Conservation (phyloP, 495 filamentous ascomycete genomes). For the Barbatosphaeria neglecta region DNA sequence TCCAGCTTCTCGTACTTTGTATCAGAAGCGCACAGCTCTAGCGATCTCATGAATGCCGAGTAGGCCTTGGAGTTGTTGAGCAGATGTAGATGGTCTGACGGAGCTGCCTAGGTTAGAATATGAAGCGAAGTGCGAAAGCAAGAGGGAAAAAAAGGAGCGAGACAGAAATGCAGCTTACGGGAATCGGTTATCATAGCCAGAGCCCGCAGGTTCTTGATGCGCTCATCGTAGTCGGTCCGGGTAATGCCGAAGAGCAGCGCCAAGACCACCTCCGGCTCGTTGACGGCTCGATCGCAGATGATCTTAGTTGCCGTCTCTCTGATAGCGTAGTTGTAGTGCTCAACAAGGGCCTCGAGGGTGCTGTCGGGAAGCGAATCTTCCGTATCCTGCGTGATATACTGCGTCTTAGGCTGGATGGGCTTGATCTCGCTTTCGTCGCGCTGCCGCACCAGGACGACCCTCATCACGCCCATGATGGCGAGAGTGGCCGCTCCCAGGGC, state of each 20-base stretch:
- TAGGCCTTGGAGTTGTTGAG: slow-evolving; percentile 34
- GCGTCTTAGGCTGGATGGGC: slow-evolving; percentile 37
- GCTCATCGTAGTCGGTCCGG: slow-evolving; percentile 35
- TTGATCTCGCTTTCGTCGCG: slow-evolving; percentile 37
- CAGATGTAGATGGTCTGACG: slow-evolving; percentile 11
- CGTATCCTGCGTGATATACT: slow-evolving; percentile 50
- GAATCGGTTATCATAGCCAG: slow-evolving; percentile 25
- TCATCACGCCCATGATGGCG: slow-evolving; percentile 23
- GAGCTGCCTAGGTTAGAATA: not conserved
- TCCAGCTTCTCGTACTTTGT: slow-evolving; percentile 36
- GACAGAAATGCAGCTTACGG: slow-evolving; percentile 6
- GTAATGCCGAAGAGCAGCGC: slow-evolving; percentile 38
- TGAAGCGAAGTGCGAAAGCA: too few relatives aligned
- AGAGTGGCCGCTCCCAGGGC: slow-evolving; percentile 26
- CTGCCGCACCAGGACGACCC: slow-evolving; percentile 26
- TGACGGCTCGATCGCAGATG: slow-evolving; percentile 37
- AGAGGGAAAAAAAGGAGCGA: not conserved
- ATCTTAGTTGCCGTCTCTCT: slow-evolving; percentile 41
- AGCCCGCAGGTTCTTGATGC: slow-evolving; percentile 35
- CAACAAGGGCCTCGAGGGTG: slow-evolving; percentile 39
- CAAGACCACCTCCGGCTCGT: slow-evolving; percentile 30
- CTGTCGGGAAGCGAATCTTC: slow-evolving; percentile 38
- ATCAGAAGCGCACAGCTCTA: slow-evolving; percentile 36
- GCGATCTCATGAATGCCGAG: slow-evolving; percentile 37
- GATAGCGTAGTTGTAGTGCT: slow-evolving; percentile 41